A percentile compares a stretch with the other conserved stretches of the same genome.
Conservation (phyloP, 2,329 filamentous ascomycete genomes). For the Hypomyces perniciosus region DNA sequence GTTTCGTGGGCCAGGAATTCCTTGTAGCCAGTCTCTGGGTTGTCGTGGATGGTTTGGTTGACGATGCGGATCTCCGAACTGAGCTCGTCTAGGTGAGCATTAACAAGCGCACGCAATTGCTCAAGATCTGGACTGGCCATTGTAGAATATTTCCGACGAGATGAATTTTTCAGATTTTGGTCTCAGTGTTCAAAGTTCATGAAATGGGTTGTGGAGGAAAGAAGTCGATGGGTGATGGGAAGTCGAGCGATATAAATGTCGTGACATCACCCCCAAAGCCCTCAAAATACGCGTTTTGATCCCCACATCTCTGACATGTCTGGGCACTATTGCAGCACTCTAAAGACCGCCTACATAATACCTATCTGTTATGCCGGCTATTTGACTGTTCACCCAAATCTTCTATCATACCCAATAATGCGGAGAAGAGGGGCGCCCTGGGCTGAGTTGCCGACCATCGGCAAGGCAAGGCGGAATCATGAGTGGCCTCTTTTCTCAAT, state of each 20-base stretch:
- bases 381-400: not conserved
- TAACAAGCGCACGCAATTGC: slow-evolving; percentile 17
- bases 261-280: too few species aligned
- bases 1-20: slow-evolving; percentile 47
- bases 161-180: too few species aligned
- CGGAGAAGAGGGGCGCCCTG: not conserved
- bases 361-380: too few species aligned
- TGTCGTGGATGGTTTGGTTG: slow-evolving; percentile 28
- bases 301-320: too few species aligned
- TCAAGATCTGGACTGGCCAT: slow-evolving; percentile 13
- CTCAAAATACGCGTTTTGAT: too few species aligned
- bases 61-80: slow-evolving; percentile 12
- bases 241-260: too few species aligned
- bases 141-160: not conserved
- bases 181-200: too few species aligned
- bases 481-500: not conserved
- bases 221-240: too few species aligned
- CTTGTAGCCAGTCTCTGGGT: slow-evolving; percentile 47
- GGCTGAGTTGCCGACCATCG: not conserved
- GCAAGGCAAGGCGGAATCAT: not conserved
- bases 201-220: too few species aligned
- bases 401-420: not conserved
- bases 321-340: too few species aligned
- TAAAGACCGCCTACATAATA: too few species aligned
- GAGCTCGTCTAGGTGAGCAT: slow-evolving; percentile 16